A percentile compares a stretch with the other conserved stretches of the same genome.
Conservation (phyloP, 78 protist genomes). For the Dictyostelium discoideum region dicty_2.7 NC_007088.5:4020501-4021000, state of each 20-base stretch:
- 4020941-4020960: background rate
- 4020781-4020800: background rate
- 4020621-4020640: background rate
- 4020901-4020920: constrained; percentile 39
- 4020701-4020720: background rate
- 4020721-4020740: background rate
- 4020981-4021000: background rate
- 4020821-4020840: constrained; percentile 49
- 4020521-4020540: background rate
- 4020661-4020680: background rate
- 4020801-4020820: constrained; percentile 39
- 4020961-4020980: background rate
- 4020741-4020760: background rate
- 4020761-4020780: background rate
- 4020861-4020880: constrained; percentile 10
- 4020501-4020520: constrained; percentile 4
- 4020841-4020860: constrained; percentile 8
- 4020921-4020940: constrained; percentile 43
- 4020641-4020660: no score
- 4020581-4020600: constrained; percentile 2
- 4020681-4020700: background rate
- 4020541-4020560: background rate
- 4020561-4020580: background rate
- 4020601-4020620: background rate
- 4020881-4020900: constrained; percentile 2